Conservation (phyloP, 2,329 filamentous ascomycete genomes). For the Colletotrichum salicis region DNA sequence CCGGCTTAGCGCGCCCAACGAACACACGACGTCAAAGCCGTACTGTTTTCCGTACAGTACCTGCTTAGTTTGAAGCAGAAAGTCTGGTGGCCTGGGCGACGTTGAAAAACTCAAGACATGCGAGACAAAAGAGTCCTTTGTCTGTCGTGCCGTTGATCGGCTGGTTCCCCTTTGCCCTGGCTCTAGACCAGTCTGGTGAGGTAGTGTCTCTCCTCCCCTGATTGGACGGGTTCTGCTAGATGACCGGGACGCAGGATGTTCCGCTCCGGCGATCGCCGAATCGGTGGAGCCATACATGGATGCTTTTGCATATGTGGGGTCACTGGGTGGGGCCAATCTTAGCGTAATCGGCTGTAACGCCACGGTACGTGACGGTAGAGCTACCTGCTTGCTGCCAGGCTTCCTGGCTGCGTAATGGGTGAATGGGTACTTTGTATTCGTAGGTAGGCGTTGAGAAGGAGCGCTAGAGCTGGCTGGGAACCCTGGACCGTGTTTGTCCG, state of each 20-base stretch:
- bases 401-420: neutral
- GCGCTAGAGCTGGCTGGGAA: constrained; percentile 1
- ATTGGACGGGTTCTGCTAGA: neutral
- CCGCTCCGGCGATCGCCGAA: constrained; percentile 28
- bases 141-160: neutral
- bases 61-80: too few relatives aligned
- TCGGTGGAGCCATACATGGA: neutral
- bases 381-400: neutral
- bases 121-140: neutral
- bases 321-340: neutral
- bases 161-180: neutral
- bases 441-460: neutral
- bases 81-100: neutral
- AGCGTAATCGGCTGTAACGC: constrained; percentile 20
- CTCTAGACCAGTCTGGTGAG: neutral
- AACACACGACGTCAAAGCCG: neutral
- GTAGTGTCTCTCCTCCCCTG: too few relatives aligned
- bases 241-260: neutral
- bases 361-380: constrained; percentile 21
- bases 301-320: constrained; percentile 4
- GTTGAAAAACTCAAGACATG: neutral
- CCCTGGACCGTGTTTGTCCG: neutral
- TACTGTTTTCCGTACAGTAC: too few relatives aligned
- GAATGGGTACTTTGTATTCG: too few relatives aligned
- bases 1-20: constrained; percentile 17